Evolutionary conservation across 164 flowering plant species (phyloP), one percentile per base, ranked within the genome.

Genomic region (Macadamia integrifolia): DNA sequence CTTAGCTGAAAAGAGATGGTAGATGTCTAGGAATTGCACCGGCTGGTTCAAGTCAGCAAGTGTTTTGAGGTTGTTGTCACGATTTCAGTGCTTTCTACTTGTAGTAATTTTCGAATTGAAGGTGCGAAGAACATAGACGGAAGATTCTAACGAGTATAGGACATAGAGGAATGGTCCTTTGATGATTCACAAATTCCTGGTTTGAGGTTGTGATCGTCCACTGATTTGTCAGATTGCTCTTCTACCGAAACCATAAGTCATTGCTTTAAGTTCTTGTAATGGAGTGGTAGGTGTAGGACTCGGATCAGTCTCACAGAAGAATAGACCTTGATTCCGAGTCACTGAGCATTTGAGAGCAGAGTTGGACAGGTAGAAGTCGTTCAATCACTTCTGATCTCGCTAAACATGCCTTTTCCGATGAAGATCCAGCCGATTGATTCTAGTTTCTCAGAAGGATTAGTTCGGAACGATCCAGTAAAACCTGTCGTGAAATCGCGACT

Each of bases 371-470:
- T 5, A 15, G 7, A 11, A 32, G 75, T 43, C 7, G 13, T 60
- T 59, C 9, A 46, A 1, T 59, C 11, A 12, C 14, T 42, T 65
- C 43, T 65, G 43, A 46, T 43, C 58, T 56, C 8, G 48, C 6
- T 53, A 18, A 53, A 0, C 35, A 79, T 81, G 85, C 86, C 86
- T 53, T 46, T 46, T 71, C 88, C 88, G 67, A 85, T 86, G 97
- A 93, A 88, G 87, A 84, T 93, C 75, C 98, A 91, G 68, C 98
- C 98, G 23, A 73, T 93, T 55, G 92, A 86, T 64, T 72, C 75
- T 0, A 71, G 59, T 23, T 12, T 77, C 1, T 29, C 15, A 40
- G 15, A 61, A 13, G 81, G 69, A 61, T 67, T 74, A 69, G 52
- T 70, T 10, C 71, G 83, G 15, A 60, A 28, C 14, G 93, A 86